A percentile compares a stretch with the other conserved stretches of the same genome.
Evolutionary conservation across 2,329 filamentous ascomycete genomes (phyloP).

Genomic region (Aspergillus fumigatiaffinis): DNA sequence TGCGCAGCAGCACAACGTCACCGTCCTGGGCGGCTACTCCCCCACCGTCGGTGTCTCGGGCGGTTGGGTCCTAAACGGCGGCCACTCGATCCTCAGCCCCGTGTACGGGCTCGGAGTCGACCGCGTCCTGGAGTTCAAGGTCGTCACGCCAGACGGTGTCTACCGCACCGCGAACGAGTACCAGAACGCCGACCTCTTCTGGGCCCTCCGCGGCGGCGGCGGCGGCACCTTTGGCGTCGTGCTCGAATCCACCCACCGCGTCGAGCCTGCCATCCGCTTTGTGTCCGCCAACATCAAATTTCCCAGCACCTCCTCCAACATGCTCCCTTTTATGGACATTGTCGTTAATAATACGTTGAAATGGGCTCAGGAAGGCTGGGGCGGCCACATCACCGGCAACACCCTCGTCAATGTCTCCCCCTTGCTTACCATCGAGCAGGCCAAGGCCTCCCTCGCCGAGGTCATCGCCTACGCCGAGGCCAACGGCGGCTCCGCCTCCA

Average conservation of each 20-base stretch:
- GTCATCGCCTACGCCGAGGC: constrained; percentile 9
- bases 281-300: constrained; percentile 14
- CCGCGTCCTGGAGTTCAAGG: constrained; percentile 47
- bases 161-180: constrained; percentile 15
- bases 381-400: constrained; percentile 17
- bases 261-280: constrained; percentile 9
- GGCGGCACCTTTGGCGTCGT: constrained; percentile 17
- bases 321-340: constrained; percentile 19
- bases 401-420: constrained; percentile 16
- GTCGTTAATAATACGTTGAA: constrained; percentile 18
- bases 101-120: constrained; percentile 51
- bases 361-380: constrained; percentile 21
- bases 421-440: constrained; percentile 9
- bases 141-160: constrained; percentile 41
- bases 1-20: constrained; percentile 21
- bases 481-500: constrained; percentile 10
- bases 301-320: constrained; percentile 11
- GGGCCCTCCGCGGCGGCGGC: constrained; percentile 16
- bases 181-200: constrained; percentile 17
- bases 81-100: constrained; percentile 51
- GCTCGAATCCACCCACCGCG: constrained; percentile 8
- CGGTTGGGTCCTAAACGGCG: constrained; percentile 57
- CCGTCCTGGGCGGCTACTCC: constrained; percentile 19
- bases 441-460: constrained; percentile 8
- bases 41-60: constrained; percentile 55